Percentiles rank a stretch among this genome's conserved stretches.
These are phyloP conservation scores for Pseudocercospora fuligena DNA, from an alignment of 2,329 filamentous ascomycete species.

Conservation along the genomic window DNA sequence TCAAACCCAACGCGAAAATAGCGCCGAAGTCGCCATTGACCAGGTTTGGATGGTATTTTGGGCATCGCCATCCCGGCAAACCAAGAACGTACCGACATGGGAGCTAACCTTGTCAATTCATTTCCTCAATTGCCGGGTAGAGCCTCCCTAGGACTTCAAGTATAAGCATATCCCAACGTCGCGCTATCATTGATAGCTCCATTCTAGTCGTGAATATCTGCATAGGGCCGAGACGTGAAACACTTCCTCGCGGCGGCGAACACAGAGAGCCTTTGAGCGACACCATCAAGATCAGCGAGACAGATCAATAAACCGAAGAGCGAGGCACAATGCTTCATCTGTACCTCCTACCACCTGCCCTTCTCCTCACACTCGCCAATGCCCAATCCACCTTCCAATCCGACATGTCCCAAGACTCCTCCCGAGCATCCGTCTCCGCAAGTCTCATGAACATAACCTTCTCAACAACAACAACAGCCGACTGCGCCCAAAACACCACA, in stretches of 20 bases:
- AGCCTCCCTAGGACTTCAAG: neutral
- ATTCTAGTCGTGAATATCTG: neutral
- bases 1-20: neutral
- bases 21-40: neutral
- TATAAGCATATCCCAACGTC: conserved; percentile 6
- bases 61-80: conserved; percentile 1
- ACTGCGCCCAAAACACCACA: conserved; percentile 55
- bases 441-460: conserved; percentile 64
- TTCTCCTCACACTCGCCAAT: neutral
- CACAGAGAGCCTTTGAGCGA: neutral
- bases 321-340: neutral
- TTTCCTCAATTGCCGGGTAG: conserved; percentile 3
- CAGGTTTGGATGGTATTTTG: neutral
- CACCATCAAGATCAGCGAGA: neutral
- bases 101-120: conserved; percentile 3
- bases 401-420: conserved; percentile 21
- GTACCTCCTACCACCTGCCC: conserved; percentile 1
- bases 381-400: conserved; percentile 15
- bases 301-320: neutral
- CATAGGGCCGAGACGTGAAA: neutral
- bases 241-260: neutral
- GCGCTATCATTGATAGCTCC: neutral
- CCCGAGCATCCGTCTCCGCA: conserved; percentile 15
- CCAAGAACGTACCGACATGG: conserved; percentile 6
- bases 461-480: conserved; percentile 54